Base-by-base conservation (phyloP, 176 grass and related monocot species). In the Phyllostachys edulis region DNA sequence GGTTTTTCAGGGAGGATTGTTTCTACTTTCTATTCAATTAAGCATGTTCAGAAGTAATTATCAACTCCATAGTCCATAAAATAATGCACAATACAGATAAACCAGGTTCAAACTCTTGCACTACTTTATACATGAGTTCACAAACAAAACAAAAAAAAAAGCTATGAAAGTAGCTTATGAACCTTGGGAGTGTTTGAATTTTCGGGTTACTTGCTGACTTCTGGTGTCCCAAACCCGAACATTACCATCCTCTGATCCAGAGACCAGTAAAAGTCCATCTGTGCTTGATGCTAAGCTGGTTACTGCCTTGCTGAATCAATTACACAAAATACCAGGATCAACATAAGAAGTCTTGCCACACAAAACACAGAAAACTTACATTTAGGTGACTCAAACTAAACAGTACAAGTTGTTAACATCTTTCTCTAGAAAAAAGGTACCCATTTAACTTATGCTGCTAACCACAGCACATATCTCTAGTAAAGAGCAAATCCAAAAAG, bases 171-270 rank as follows among this genome's bases (percentile, higher is more conserved):
- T 74, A 75, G 52, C 21, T 20, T 60, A 79, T 36, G 37, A 92
- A 92, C 88, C 88, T 92, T 94, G 88, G 46, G 87, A 91, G n/a
- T 94, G 93, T 86, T 94, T 94, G 18, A 94, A 78, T 80, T 92
- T 82, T 37, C 85, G 79, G 66, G 80, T 92, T 63, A 90, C 90
- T 56, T 88, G 74, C 64, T 90, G 85, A 74, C 72, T 86, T 88
- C 75, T 90, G 14, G 89, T 94, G 74, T 92, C 85, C 88, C 87
- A 94, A 80, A 90, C 79, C 81, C 75, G 82, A 59, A 94, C 75
- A 80, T 66, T 75, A 64, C 93, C 90, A 88, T 92, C 93, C 49
- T 88, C 85, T 16, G 90, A 90, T 82, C 93, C 93, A 92, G 87
- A 90, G 9, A 94, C 82, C 15, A 94, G 75, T 40, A 89, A 18